phyloP scores from a whole-genome alignment of 805 yeast species.

The Danielia oregonensis region DNA sequence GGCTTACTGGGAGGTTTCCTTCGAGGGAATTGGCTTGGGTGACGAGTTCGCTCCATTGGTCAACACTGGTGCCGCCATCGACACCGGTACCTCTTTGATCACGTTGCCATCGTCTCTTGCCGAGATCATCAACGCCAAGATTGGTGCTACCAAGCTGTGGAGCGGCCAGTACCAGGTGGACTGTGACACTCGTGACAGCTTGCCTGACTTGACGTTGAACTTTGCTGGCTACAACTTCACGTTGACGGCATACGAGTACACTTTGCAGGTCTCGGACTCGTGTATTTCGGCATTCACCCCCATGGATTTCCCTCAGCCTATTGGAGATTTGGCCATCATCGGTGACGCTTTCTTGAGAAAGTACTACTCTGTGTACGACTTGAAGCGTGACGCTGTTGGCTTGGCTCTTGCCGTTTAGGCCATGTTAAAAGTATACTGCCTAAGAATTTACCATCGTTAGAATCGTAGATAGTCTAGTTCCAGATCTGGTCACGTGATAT shows the following conservation, averaged over 20 bases:
- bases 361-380: conserved; percentile 90
- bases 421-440: too few relatives aligned
- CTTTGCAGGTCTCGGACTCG: conserved; percentile 89
- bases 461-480: too few relatives aligned
- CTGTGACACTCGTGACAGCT: conserved; percentile 74
- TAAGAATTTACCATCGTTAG: too few relatives aligned
- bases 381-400: conserved; percentile 90
- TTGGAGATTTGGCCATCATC: conserved; percentile 92
- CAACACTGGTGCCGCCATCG: conserved; percentile 93
- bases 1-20: conserved; percentile 98
- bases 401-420: conserved; percentile 82
- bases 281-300: conserved; percentile 97
- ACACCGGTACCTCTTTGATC: conserved; percentile 96
- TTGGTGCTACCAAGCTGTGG: conserved; percentile 97
- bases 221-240: conserved; percentile 91
- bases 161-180: conserved; percentile 94
- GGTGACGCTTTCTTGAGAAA: conserved; percentile 97
- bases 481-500: too few relatives aligned
- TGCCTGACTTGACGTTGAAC: conserved; percentile 91
- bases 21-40: conserved; percentile 88
- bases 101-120: conserved; percentile 94
- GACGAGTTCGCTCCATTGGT: conserved; percentile 82
- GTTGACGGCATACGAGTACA: conserved; percentile 84
- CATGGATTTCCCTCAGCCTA: conserved; percentile 95
- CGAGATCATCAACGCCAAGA: conserved; percentile 89